These are phyloP conservation scores for Prunus fruticosa DNA, from an alignment of 306 rosid genomes.

Conservation along the genomic window DNA sequence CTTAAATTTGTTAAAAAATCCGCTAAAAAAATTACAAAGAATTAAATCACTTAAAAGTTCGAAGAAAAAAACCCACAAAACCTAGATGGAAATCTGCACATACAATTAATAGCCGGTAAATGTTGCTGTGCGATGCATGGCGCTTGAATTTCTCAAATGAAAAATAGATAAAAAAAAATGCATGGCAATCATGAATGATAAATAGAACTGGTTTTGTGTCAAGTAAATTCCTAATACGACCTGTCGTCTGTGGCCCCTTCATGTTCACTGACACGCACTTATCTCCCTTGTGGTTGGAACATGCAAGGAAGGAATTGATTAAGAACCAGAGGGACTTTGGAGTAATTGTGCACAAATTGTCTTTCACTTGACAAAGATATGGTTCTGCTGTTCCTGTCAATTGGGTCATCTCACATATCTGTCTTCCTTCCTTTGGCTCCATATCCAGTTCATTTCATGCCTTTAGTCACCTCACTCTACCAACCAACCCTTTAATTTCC, in stretches of 20 bases:
- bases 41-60: no score
- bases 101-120: neutral
- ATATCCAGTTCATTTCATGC: neutral
- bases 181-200: neutral
- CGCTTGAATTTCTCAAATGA: neutral
- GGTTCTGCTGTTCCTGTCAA: conserved; percentile 1
- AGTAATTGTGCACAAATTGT: neutral
- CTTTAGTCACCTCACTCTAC: neutral
- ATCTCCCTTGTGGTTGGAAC: conserved; percentile 6
- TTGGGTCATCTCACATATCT: neutral
- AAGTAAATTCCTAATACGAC: neutral
- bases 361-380: neutral
- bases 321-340: neutral
- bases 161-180: neutral
- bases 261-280: conserved; percentile 8
- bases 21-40: no score
- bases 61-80: no score
- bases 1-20: no score
- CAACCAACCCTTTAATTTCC: neutral
- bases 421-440: neutral
- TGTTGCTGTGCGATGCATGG: neutral
- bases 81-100: neutral
- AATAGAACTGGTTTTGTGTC: neutral
- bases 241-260: conserved; percentile 15
- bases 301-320: neutral